These are phyloP conservation scores for Blumeriella jaapii DNA, from an alignment of 2,329 filamentous ascomycete species.

Conservation along the genomic window DNA sequence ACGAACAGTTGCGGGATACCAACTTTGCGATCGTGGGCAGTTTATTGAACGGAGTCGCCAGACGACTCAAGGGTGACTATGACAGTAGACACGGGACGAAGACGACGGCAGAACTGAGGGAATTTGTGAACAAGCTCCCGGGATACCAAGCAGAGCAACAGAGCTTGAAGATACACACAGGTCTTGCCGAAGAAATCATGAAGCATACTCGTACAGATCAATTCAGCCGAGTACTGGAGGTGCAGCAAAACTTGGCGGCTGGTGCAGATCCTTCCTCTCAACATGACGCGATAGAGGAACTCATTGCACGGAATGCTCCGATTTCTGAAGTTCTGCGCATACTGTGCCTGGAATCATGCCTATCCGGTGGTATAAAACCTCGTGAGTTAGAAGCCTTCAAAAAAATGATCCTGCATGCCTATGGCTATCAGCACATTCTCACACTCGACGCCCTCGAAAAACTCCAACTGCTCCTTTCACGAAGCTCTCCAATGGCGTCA, in stretches of 20 bases:
- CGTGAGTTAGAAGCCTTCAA: constrained; percentile 87
- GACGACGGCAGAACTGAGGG: constrained; percentile 80
- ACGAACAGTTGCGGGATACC: constrained; percentile 74
- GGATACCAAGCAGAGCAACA: constrained; percentile 89
- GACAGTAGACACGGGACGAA: constrained; percentile 79
- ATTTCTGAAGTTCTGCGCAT: constrained; percentile 73
- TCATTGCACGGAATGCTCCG: constrained; percentile 80
- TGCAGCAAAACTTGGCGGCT: constrained; percentile 90
- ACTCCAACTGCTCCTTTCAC: constrained; percentile 71
- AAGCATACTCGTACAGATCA: constrained; percentile 81
- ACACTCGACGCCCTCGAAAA: constrained; percentile 84
- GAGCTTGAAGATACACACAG: constrained; percentile 83
- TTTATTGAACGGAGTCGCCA: constrained; percentile 80
- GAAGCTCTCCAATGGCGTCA: constrained; percentile 65
- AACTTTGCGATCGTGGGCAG: constrained; percentile 94
- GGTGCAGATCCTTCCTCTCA: constrained; percentile 82
- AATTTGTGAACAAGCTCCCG: constrained; percentile 89
- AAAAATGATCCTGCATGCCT: constrained; percentile 77
- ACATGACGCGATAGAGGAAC: constrained; percentile 82
- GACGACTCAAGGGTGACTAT: constrained; percentile 76
- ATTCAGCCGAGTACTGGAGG: constrained; percentile 79
- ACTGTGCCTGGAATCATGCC: constrained; percentile 82
- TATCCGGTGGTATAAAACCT: constrained; percentile 76
- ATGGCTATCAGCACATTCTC: constrained; percentile 88
- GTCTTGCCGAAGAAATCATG: constrained; percentile 88